These are phyloP conservation scores for Lippia alba DNA, from an alignment of 305 asterid genomes.

Conservation along the genomic window DNA sequence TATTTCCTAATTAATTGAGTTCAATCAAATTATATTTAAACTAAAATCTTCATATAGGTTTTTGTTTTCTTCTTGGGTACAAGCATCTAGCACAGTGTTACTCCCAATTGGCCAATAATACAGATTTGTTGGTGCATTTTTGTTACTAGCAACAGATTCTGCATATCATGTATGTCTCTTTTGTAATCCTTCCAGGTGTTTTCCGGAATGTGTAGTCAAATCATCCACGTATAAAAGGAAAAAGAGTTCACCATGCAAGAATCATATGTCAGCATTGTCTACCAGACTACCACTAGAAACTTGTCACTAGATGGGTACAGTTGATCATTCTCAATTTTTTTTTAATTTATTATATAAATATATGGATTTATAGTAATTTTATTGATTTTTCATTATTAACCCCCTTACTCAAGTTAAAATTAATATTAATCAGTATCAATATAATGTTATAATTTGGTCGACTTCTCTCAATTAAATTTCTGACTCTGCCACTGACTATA, in stretches of 20 bases:
- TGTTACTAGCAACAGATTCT: constrained; percentile 48
- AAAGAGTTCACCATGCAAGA: constrained; percentile 39
- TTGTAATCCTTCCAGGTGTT: constrained; percentile 22
- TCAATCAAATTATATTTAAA: too few relatives aligned
- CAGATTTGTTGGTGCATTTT: constrained; percentile 6
- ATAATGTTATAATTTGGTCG: too few relatives aligned
- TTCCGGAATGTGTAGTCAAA: constrained; percentile 44
- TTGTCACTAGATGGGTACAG: constrained; percentile 32
- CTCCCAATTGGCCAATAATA: constrained; percentile 33
- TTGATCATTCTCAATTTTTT: too few relatives aligned
- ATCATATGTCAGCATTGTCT: constrained; percentile 47
- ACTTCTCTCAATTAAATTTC: too few relatives aligned
- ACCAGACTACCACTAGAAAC: constrained; percentile 33
- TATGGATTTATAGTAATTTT: too few relatives aligned
- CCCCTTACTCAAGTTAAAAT: too few relatives aligned
- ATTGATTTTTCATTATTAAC: too few relatives aligned
- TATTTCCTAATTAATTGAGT: too few relatives aligned
- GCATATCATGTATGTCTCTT: constrained; percentile 42
- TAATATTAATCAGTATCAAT: too few relatives aligned
- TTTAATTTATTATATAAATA: too few relatives aligned
- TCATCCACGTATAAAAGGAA: constrained; percentile 39
- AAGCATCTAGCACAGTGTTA: not conserved
- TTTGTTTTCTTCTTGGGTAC: not conserved
- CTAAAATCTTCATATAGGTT: too few relatives aligned
- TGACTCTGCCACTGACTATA: too few relatives aligned